Base-by-base conservation (phyloP, 192 early-diverging fungal species). In the Linnemannia schmuckeri region DNA sequence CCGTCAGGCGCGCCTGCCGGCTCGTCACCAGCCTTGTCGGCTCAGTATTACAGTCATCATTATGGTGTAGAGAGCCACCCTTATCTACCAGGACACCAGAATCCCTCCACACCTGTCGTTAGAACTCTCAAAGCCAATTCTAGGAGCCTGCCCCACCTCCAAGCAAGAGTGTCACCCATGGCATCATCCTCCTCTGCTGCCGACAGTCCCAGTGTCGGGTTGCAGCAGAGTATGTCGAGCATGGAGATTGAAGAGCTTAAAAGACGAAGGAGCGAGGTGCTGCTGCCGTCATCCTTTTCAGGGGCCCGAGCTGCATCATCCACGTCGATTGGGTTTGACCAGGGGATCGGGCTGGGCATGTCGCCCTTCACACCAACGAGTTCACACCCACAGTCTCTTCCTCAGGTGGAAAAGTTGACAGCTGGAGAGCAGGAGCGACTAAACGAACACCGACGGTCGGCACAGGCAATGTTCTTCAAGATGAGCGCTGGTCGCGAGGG, bases 231-330 rank as follows among this genome's bases (percentile, higher is more conserved):
- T 10, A 78, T 87, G 72, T 74, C 85, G 33, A 49, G 57, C 6
- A 87, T 81, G 27, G 85, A 87, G 49, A 70, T 78, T 70, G 85
- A 87, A 47, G 85, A 87, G 27, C 55, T 81, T 3, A 87, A 78
- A 20, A 76, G 85, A 55, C 75, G 79, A 37, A 87, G 81, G 52
- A 87, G 85, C 40, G 85, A 87, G 49, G 54, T 81, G 7, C 30
- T 81, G 20, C 66, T 87, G 10, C 80, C 85, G 10, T 86, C 82
- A 41, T 73, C 63, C 27, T 74, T 49, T 54, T 74, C 76, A 0
- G 55, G 68, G 2, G 42, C 73, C 0, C 54, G 35, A n/a, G 76
- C 55, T 72, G 70, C 46, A 0, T 42, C 61, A 0, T 33, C 70
- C 4, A 30, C 6, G 12, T 40, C 74, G 47, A 55, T 49, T 38